A percentile compares a stretch with the other conserved stretches of the same genome.
phyloP scores from a whole-genome alignment of 208 protist genomes.

The Leishmania tropica region DNA sequence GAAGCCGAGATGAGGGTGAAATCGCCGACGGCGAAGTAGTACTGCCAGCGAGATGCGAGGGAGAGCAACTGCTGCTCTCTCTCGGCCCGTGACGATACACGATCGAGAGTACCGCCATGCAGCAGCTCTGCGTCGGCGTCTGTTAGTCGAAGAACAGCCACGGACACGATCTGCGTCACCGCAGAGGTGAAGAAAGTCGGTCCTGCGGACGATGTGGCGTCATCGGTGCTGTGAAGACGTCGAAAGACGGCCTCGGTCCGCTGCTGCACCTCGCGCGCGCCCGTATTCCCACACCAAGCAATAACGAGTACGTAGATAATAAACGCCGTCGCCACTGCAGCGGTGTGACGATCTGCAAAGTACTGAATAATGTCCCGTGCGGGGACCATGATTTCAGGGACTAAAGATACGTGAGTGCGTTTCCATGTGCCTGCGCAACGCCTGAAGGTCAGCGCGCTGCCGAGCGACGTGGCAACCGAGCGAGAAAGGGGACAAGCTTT shows the following conservation, averaged over 20 bases:
- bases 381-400: constrained; percentile 5
- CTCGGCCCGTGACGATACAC: not conserved
- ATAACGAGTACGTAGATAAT: constrained; percentile 14
- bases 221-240: not conserved
- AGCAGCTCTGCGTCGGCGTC: constrained; percentile 17
- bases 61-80: constrained; percentile 1
- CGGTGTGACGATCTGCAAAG: constrained; percentile 29
- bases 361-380: constrained; percentile 6
- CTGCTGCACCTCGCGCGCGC: constrained; percentile 10
- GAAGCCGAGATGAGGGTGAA: constrained; percentile 14
- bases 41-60: constrained; percentile 20
- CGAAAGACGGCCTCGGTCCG: not conserved
- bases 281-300: constrained; percentile 1
- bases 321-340: constrained; percentile 14
- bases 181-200: not conserved
- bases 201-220: not conserved
- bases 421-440: not conserved
- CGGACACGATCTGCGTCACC: not conserved
- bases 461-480: not conserved
- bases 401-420: not conserved
- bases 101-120: constrained; percentile 7
- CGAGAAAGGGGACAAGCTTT: not conserved
- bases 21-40: constrained; percentile 14
- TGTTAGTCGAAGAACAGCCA: constrained; percentile 15
- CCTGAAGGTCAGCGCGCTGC: not conserved